Base-by-base conservation (phyloP, 1,139 yeast species). In the Suhomyces guaymorum region DNA sequence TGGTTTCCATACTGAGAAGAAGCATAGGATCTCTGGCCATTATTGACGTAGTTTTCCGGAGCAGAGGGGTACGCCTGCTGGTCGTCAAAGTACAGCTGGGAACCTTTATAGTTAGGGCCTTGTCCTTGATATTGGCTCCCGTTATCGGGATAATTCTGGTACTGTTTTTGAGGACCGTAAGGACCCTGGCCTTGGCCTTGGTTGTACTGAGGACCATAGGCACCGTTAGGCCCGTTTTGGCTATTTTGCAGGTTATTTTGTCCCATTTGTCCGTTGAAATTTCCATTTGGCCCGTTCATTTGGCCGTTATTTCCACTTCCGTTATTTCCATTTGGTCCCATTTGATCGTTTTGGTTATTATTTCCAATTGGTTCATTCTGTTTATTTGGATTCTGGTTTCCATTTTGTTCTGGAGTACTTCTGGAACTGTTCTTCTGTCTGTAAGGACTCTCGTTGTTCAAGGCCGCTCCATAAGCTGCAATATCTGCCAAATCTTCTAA, bases 401-500 rank as follows among this genome's bases (percentile, higher is more conserved):
- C n/a, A n/a, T n/a, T 29, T 10, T 13, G 20, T 20, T 17, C 26
- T 12, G 38, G 26, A 25, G 28, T 27, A 7, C 22, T 22, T 8
- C 24, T 18, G 7, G 31, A 28, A 13, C 14, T 12, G 15, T 20
- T 16, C 16, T 31, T 35, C 14, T 25, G 30, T 14, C 16, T 14
- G 14, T 11, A 30, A 26, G 19, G 13, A n/a, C 19, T 25, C 23
- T 61, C 66, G 6, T 60, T 63, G 37, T 60, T 59, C 30, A 63
- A 46, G 8, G 48, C 45, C 15, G 66, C 71, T 2, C 71, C 69
- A 43, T 66, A 69, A 10, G 68, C 37, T 1, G 77, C 77, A 40
- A 70, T 67, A 43, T 68, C 73, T 2, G 73, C 54, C 37, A 71
- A 59, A 44, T 73, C 78, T 24, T 65, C 63, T 27, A 73, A 57